Base-by-base conservation (phyloP, 306 rosid species). In the Hippophae rhamnoides region DNA sequence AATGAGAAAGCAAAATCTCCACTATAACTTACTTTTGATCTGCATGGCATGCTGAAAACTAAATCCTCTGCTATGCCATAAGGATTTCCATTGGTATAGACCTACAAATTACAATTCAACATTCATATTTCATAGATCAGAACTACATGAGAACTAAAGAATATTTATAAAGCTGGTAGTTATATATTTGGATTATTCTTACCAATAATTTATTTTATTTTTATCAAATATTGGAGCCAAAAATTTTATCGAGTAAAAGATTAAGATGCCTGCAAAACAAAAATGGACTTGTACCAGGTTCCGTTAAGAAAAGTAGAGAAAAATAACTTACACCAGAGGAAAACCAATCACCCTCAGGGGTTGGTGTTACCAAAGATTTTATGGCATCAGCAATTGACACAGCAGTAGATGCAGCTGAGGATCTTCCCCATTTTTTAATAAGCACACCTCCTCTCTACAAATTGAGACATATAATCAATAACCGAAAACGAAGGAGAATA, bases 261-360 rank as follows among this genome's bases (percentile, higher is more conserved):
- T 31, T 31, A 31, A 31, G 4, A 31, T 31, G 38, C 38, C 38
- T 31, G 38, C 38, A 4, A 31, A 31, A 31, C 38, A 4, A 31
- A 31, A 31, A 31, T 31, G 38, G 38, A 31, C 38, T 31, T 31
- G 38, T 2, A 31, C 38, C 38, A 31, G 38, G 38, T 31, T 31
- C 38, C 38, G 4, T 18, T 18, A 18, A 18, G 38, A 31, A 31
- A 31, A 31, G 3, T 2, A 31, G 38, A 31, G 38, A 31, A 59
- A 38, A 48, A 26, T 8, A 40, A 82, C 95, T 83, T 84, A 87
- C 99, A 50, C 88, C 99, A 41, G 93, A 68, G 58, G 95, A 92
- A 88, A 92, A 88, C 99, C 99, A 92, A 70, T 92, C 93, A 50
- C 99, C 96, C 82, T 88, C 73, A 5, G 95, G 95, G 64, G 99